Conservation (phyloP, 2,329 filamentous ascomycete species). For the Aspergillus sp. region DNA sequence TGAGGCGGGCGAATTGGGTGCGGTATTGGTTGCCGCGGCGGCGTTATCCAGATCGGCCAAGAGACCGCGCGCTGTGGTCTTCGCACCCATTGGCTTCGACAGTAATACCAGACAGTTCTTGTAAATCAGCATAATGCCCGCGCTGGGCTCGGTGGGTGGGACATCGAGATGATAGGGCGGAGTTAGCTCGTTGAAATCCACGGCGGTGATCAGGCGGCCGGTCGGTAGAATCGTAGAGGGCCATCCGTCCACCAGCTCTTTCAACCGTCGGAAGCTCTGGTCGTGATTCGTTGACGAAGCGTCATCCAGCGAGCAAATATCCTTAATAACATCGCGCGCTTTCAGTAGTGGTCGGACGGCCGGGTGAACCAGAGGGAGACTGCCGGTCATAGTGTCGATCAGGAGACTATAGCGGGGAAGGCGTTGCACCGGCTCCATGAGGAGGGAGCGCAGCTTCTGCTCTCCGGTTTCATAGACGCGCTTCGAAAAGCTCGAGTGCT, state of each 20-base stretch:
- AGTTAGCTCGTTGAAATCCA: constrained; percentile 75
- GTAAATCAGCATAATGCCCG: constrained; percentile 80
- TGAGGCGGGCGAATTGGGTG: constrained; percentile 31
- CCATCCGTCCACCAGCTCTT: constrained; percentile 77
- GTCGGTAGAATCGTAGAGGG: constrained; percentile 69
- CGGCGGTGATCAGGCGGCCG: constrained; percentile 77
- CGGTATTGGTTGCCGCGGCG: constrained; percentile 54
- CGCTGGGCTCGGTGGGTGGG: constrained; percentile 47
- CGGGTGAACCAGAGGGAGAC: constrained; percentile 81
- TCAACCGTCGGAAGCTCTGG: constrained; percentile 71
- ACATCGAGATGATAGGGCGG: constrained; percentile 66
- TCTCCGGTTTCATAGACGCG: constrained; percentile 82
- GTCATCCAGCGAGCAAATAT: constrained; percentile 92
- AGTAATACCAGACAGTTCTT: constrained; percentile 78
- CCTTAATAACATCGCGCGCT: constrained; percentile 89
- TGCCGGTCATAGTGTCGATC: constrained; percentile 91
- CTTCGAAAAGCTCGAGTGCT: constrained; percentile 79
- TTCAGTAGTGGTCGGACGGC: constrained; percentile 81
- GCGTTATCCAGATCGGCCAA: constrained; percentile 84
- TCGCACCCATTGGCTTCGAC: constrained; percentile 66
- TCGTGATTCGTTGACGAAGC: constrained; percentile 66
- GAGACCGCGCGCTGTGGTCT: constrained; percentile 72
- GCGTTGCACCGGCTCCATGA: constrained; percentile 95
- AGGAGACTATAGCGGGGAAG: constrained; percentile 92
- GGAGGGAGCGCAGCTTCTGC: constrained; percentile 82